phyloP scores from a whole-genome alignment of 768 basidiomycete genomes.

The Suillus paluster region DNA sequence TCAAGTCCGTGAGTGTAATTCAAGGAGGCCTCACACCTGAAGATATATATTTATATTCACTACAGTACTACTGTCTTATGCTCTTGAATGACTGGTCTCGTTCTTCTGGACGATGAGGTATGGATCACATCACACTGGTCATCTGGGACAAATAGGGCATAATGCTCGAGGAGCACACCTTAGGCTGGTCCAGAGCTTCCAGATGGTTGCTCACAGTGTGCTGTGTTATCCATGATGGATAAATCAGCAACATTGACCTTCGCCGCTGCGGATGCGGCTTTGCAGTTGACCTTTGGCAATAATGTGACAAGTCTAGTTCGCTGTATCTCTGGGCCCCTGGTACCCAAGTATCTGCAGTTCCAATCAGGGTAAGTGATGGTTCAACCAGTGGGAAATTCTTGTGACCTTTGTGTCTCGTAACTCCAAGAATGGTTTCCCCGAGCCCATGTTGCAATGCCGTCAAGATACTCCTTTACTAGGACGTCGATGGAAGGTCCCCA shows the following conservation, averaged over 20 bases:
- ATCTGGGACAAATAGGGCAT: neutral
- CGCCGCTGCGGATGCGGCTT: neutral
- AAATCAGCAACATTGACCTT: neutral
- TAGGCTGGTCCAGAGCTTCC: neutral
- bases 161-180: neutral
- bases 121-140: neutral
- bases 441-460: conserved; percentile 32
- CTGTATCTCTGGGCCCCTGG: conserved; percentile 27
- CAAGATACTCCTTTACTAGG: conserved; percentile 28
- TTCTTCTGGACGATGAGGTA: neutral
- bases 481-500: conserved; percentile 30
- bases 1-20: no score
- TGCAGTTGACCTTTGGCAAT: conserved; percentile 1
- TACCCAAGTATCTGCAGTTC: conserved; percentile 33
- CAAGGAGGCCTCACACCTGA: neutral
- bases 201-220: neutral
- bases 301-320: conserved; percentile 18
- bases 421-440: conserved; percentile 32
- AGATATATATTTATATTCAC: neutral
- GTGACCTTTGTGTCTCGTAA: conserved; percentile 27
- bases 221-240: neutral
- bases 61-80: neutral
- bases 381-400: neutral
- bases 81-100: no score
- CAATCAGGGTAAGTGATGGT: neutral